phyloP scores from a whole-genome alignment of 345 rosid genomes.

The Durio zibethinus region DNA sequence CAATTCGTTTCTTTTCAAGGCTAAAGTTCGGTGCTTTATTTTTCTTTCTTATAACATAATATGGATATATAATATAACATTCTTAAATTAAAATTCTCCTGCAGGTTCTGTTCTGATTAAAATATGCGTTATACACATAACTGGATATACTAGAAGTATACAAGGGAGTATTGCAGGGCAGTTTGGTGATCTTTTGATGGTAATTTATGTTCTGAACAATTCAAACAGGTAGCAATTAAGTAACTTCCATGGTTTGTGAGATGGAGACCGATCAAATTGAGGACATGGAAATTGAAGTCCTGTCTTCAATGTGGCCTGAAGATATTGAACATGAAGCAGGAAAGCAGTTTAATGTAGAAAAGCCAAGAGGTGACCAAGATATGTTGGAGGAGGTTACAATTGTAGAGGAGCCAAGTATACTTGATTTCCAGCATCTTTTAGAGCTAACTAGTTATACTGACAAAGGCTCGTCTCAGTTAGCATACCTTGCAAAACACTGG shows the following conservation, averaged over 20 bases:
- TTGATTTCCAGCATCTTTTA: conserved; percentile 60
- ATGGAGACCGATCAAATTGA: conserved; percentile 67
- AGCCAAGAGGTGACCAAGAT: conserved; percentile 72
- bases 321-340: conserved; percentile 60
- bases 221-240: conserved; percentile 8
- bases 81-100: neutral
- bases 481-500: conserved; percentile 86
- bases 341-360: conserved; percentile 85
- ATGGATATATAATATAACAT: neutral
- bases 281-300: conserved; percentile 79
- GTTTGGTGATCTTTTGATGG: conserved; percentile 5
- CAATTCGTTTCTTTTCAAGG: neutral
- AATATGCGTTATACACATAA: conserved; percentile 4
- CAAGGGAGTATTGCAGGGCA: neutral
- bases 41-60: neutral
- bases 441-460: conserved; percentile 60
- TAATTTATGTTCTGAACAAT: conserved; percentile 7
- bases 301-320: conserved; percentile 97
- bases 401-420: conserved; percentile 45
- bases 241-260: conserved; percentile 39
- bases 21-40: neutral
- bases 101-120: neutral
- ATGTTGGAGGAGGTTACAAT: conserved; percentile 82
- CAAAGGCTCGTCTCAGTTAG: conserved; percentile 74
- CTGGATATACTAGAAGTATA: neutral